Conservation (phyloP, 768 basidiomycete species). For the Calocybe indica region DNA sequence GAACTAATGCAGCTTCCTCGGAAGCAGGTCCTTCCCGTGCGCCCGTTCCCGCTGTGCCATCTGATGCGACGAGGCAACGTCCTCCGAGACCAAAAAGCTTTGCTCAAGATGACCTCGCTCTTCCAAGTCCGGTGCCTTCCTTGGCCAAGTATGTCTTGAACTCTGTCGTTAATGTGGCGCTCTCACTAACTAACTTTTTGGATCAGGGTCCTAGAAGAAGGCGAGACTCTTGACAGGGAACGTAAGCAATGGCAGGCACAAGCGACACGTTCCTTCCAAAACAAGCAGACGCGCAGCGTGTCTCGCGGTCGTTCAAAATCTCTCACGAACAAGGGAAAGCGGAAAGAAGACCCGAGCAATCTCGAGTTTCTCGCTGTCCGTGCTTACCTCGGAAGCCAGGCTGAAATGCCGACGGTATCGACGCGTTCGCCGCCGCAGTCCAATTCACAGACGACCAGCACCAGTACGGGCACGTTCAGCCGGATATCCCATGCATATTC, state of each 20-base stretch:
- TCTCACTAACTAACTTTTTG: conserved; percentile 1
- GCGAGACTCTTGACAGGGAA: conserved; percentile 52
- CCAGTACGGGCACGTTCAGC: conserved; percentile 8
- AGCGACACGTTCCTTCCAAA: conserved; percentile 59
- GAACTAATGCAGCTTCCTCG: background rate
- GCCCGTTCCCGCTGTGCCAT: background rate
- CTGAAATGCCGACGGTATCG: conserved; percentile 36
- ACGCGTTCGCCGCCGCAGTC: conserved; percentile 8
- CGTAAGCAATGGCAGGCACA: conserved; percentile 63
- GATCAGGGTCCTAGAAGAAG: conserved; percentile 62
- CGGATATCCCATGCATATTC: conserved; percentile 27
- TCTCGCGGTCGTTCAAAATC: conserved; percentile 63
- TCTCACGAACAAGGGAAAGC: conserved; percentile 30
- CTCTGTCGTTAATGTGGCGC: background rate
- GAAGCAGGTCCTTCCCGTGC: background rate
- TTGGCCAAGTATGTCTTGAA: conserved; percentile 36
- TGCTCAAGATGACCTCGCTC: conserved; percentile 51
- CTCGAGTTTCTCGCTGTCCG: conserved; percentile 63
- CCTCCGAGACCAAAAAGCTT: conserved; percentile 51
- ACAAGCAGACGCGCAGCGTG: conserved; percentile 53
- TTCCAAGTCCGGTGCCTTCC: conserved; percentile 56
- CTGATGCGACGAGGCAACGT: background rate
- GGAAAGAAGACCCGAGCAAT: conserved; percentile 24
- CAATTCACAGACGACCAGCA: conserved; percentile 14
- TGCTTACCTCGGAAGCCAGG: conserved; percentile 62